These are phyloP conservation scores for Candida orba DNA, from an alignment of 805 yeast genomes.

Conservation along the genomic window DNA sequence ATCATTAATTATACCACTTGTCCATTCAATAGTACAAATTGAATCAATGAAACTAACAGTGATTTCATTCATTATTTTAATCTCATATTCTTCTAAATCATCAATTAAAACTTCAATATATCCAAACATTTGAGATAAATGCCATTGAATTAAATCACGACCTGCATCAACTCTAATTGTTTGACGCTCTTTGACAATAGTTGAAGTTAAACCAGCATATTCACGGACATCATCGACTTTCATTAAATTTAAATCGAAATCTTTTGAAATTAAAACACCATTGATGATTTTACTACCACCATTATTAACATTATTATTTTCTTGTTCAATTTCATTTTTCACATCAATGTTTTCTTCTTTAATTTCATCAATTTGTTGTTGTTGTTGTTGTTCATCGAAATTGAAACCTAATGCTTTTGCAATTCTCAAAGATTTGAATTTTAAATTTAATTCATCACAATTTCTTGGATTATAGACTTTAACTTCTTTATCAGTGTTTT, in stretches of 20 bases:
- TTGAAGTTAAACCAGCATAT: conserved; percentile 78
- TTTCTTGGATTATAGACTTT: conserved; percentile 89
- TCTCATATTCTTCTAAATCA: conserved; percentile 40
- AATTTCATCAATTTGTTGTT: conserved; percentile 23
- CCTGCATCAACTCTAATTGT: conserved; percentile 73
- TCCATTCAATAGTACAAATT: conserved; percentile 77
- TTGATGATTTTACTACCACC: conserved; percentile 45
- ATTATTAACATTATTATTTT: conserved; percentile 13
- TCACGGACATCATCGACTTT: conserved; percentile 85
- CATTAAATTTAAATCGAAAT: conserved; percentile 78
- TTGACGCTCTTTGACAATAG: conserved; percentile 78
- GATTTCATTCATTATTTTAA: conserved; percentile 60
- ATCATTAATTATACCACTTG: conserved; percentile 81
- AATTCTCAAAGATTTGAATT: conserved; percentile 74
- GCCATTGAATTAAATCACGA: conserved; percentile 77
- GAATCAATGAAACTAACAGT: conserved; percentile 40
- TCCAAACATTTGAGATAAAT: conserved; percentile 93
- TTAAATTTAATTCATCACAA: conserved; percentile 69
- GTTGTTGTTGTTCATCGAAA: conserved; percentile 22
- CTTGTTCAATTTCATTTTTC: background rate
- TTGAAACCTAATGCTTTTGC: conserved; percentile 68
- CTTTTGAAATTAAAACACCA: conserved; percentile 87
- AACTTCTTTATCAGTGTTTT: conserved; percentile 83
- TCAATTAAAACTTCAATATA: conserved; percentile 57
- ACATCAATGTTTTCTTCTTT: background rate